Evolutionary conservation across 345 rosid genomes (phyloP).

Genomic region (Aurinia saxatilis): DNA sequence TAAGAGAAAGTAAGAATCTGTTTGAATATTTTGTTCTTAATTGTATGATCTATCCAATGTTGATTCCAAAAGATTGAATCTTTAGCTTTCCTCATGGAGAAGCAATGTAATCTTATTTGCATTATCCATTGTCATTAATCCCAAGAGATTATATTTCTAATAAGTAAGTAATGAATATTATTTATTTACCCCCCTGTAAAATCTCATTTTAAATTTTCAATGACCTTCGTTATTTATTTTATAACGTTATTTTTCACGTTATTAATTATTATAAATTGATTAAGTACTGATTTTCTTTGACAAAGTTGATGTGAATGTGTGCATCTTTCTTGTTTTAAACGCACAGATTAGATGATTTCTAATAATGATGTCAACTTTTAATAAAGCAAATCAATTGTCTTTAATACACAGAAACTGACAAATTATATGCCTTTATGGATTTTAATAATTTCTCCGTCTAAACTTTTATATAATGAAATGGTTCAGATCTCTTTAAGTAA

Average conservation of each 20-base stretch:
- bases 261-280: background rate
- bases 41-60: constrained; percentile 34
- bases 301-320: background rate
- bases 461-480: background rate
- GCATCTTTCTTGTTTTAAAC: constrained; percentile 17
- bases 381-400: background rate
- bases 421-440: background rate
- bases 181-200: background rate
- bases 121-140: constrained; percentile 1
- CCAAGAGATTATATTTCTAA: background rate
- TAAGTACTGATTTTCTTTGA: background rate
- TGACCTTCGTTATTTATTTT: background rate
- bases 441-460: background rate
- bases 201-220: background rate
- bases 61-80: constrained; percentile 39
- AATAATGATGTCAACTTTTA: background rate
- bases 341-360: constrained; percentile 11
- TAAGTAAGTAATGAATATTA: background rate
- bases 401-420: constrained; percentile 9
- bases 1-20: constrained; percentile 20
- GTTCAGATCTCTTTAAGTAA: background rate
- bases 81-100: constrained; percentile 49
- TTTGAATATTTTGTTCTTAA: constrained; percentile 24
- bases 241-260: background rate
- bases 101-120: constrained; percentile 32